These are phyloP conservation scores for Nymphaea thermarum DNA, from an alignment of 164 flowering plant genomes.

Conservation along the genomic window DNA sequence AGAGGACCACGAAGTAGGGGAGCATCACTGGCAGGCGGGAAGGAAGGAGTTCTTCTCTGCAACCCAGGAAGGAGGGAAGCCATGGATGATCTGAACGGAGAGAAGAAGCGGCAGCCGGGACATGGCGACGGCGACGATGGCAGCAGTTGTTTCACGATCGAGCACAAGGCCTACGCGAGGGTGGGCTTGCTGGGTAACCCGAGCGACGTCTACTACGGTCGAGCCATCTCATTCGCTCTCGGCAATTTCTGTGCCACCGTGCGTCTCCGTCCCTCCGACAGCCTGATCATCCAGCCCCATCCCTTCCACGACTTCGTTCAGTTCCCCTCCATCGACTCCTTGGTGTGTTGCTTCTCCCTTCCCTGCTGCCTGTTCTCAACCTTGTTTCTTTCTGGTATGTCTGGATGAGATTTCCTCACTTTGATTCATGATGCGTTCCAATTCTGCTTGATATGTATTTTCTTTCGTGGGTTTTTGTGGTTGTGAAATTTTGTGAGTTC, in stretches of 20 bases:
- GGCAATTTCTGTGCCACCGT: constrained; percentile 84
- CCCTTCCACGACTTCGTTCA: constrained; percentile 72
- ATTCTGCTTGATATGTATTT: too few relatives aligned
- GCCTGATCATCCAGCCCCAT: constrained; percentile 68
- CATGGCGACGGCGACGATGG: not conserved
- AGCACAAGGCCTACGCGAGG: constrained; percentile 61
- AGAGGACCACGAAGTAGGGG: too few relatives aligned
- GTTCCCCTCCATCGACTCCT: constrained; percentile 46
- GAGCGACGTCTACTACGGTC: constrained; percentile 81
- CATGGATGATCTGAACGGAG: too few relatives aligned
- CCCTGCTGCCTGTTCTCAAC: not conserved
- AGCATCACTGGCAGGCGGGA: too few relatives aligned
- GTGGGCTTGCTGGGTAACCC: constrained; percentile 87
- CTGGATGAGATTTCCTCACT: too few relatives aligned
- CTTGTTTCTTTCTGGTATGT: not conserved
- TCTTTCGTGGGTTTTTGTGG: too few relatives aligned
- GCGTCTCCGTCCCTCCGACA: constrained; percentile 43
- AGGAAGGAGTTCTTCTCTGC: too few relatives aligned
- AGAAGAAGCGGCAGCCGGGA: not conserved
- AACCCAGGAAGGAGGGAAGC: too few relatives aligned
- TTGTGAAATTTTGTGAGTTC: too few relatives aligned
- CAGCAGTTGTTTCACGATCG: constrained; percentile 16
- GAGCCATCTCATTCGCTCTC: constrained; percentile 61
- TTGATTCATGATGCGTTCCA: too few relatives aligned
- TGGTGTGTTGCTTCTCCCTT: constrained; percentile 23